Base-by-base conservation (phyloP, 345 rosid species). In the Aquilaria yunnanensis region DNA sequence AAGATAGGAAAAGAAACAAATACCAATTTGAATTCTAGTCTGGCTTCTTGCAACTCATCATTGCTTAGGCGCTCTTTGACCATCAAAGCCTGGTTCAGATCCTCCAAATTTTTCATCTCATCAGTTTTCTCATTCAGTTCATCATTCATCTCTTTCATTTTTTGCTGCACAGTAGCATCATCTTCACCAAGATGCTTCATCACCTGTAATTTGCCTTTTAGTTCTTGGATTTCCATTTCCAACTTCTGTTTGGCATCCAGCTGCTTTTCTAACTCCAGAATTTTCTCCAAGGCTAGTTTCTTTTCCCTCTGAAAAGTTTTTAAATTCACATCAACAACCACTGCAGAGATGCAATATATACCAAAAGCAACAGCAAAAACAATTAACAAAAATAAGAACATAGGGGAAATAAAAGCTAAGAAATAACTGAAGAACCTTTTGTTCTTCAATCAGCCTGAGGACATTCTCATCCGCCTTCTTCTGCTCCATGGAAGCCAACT, bases 221-320 rank as follows among this genome's bases (percentile, higher is more conserved):
- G 63, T 59, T 89, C 98, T 73, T 81, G 81, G 61, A 92, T 92
- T 65, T 85, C 96, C 93, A 89, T 84, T 71, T 92, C 84, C 65
- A 92, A 56, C 81, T 87, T 87, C 72, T 92, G 96, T 71, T 87
- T 85, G 14, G 72, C 81, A 55, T 87, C 81, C 61, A 84, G 74
- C 72, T 89, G 75, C 74, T 78, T 75, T 74, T 89, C 87, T 69
- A 92, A 80, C 73, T 70, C 71, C 59, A 83, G 82, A 50, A 92
- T 83, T 78, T 77, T 83, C 41, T 69, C 71, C 37, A 85, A 62
- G 41, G 85, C 81, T 69, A 77, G 85, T 62, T 89, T 83, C 73
- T 92, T 89, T 74, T 87, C 83, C 77, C 93, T 85, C 98, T 89
- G 80, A 37, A 54, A 81, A 62, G 67, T 61, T 63, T 23, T 9